Evolutionary conservation across 495 filamentous ascomycete genomes (phyloP).

Genomic region (Neurospora sp.): DNA sequence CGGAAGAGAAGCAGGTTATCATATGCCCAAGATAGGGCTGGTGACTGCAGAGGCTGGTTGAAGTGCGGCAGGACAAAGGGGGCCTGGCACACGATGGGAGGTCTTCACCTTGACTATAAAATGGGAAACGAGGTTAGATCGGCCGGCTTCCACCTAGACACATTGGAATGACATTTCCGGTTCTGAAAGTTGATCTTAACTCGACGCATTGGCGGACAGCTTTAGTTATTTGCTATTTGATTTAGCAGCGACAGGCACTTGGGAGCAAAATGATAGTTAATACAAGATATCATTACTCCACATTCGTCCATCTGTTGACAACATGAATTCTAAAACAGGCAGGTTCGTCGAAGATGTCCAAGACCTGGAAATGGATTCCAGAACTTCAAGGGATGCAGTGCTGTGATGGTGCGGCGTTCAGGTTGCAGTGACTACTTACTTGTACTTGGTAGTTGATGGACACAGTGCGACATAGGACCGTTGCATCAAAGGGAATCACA

Average conservation of each 20-base stretch:
- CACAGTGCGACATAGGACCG: neutral
- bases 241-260: neutral
- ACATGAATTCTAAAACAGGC: neutral
- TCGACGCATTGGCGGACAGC: neutral
- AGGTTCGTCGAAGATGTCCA: neutral
- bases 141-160: neutral
- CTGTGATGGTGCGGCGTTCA: neutral
- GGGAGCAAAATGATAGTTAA: neutral
- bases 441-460: neutral
- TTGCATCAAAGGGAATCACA: neutral
- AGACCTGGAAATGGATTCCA: neutral
- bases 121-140: neutral
- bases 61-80: neutral
- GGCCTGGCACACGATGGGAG: neutral
- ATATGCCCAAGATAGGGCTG: neutral
- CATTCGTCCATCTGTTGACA: neutral
- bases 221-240: neutral
- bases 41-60: neutral
- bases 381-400: neutral
- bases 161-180: neutral
- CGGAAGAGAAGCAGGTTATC: neutral
- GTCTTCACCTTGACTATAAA: neutral
- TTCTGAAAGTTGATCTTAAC: neutral
- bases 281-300: neutral
- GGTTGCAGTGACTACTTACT: neutral